Percentiles rank a stretch among this genome's conserved stretches.
Conservation (phyloP, 805 yeast genomes). For the Ogataea neopini region DNA sequence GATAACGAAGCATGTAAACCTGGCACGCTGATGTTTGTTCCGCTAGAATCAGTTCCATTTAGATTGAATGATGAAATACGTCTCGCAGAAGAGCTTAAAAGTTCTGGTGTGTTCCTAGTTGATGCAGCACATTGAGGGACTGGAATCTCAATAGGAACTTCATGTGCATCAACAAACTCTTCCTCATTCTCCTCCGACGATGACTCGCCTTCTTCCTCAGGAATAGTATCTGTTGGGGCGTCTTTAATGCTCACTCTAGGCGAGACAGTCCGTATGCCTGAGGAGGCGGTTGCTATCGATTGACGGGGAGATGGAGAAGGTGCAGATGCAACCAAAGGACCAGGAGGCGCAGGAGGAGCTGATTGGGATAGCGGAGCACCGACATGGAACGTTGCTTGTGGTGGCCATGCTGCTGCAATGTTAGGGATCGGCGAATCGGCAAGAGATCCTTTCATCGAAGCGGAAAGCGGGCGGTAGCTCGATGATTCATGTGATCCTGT, state of each 20-base stretch:
- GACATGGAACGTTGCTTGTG: constrained; percentile 2
- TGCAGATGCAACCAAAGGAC: not conserved
- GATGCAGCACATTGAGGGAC: constrained; percentile 14
- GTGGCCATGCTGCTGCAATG: not conserved
- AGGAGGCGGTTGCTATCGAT: not conserved
- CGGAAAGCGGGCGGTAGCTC: not conserved
- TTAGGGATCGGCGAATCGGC: constrained; percentile 3
- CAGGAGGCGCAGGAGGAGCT: not conserved
- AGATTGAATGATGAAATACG: constrained; percentile 18
- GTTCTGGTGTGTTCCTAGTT: constrained; percentile 2
- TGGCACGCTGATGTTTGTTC: not conserved
- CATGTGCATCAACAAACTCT: constrained; percentile 32
- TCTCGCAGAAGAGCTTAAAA: constrained; percentile 11
- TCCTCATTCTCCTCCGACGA: constrained; percentile 19
- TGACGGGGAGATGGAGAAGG: constrained; percentile 2
- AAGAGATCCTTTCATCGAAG: constrained; percentile 6
- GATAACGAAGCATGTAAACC: not conserved
- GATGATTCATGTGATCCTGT: constrained; percentile 18
- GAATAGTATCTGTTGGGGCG: constrained; percentile 15
- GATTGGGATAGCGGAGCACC: constrained; percentile 1
- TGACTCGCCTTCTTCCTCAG: constrained; percentile 19
- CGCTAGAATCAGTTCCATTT: constrained; percentile 1
- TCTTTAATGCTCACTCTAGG: constrained; percentile 10
- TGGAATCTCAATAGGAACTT: constrained; percentile 18
- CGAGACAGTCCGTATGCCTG: constrained; percentile 4